Conservation (phyloP, 176 grass and related monocot genomes). For the Cenchrus fungigraminus region DNA sequence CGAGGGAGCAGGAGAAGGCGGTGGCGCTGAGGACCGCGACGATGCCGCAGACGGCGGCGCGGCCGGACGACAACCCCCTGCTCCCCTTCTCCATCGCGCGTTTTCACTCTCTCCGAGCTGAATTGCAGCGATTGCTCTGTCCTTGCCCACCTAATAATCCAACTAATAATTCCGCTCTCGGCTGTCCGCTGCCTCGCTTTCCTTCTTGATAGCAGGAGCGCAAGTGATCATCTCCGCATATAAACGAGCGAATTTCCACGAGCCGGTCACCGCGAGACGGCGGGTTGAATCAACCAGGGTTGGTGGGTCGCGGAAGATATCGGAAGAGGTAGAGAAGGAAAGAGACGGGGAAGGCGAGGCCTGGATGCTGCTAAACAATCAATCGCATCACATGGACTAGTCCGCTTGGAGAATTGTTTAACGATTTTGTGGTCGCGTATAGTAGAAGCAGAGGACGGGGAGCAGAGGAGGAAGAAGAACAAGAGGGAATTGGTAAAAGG, state of each 20-base stretch:
- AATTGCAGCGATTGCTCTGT: constrained; percentile 1
- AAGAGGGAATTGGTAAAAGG: constrained; percentile 16
- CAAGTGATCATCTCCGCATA: neutral
- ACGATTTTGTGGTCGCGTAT: neutral
- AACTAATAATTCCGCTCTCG: neutral
- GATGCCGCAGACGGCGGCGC: constrained; percentile 48
- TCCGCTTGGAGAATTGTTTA: constrained; percentile 21
- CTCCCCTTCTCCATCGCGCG: constrained; percentile 43
- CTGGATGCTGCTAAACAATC: constrained; percentile 29
- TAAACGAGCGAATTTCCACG: constrained; percentile 33
- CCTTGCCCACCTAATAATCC: neutral
- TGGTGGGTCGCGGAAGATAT: constrained; percentile 33
- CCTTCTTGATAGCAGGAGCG: neutral
- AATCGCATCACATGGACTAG: constrained; percentile 33
- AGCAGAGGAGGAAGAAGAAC: neutral
- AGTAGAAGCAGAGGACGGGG: neutral
- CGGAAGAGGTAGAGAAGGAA: neutral
- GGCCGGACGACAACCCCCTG: constrained; percentile 32
- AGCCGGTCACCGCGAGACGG: neutral
- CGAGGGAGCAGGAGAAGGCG: constrained; percentile 82
- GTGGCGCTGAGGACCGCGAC: constrained; percentile 58
- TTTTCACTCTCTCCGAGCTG: neutral
- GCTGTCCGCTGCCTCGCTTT: neutral
- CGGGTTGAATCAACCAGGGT: constrained; percentile 20
- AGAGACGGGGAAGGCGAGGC: neutral